Base-by-base conservation (phyloP, 768 basidiomycete species). In the Lactarius evosmus region DNA sequence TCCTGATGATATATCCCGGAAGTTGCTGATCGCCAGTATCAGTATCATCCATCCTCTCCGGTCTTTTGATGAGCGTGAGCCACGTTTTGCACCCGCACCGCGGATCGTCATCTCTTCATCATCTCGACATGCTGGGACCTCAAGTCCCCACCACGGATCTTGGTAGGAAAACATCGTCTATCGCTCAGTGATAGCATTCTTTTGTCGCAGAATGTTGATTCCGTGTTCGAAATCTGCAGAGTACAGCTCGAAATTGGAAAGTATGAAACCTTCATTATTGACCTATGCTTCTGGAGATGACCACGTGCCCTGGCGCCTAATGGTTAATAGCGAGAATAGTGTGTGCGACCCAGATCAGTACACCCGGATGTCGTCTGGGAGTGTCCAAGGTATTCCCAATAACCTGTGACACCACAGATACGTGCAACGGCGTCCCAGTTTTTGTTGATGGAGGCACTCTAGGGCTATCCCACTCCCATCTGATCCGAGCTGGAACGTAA, bases 391-490 rank as follows among this genome's bases (percentile, higher is more conserved):
- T 32, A 52, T 29, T 34, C 22, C 16, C 4, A 17, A n/a, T 41
- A 8, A 17, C 7, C n/a, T 8, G 2, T 27, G 7, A 34, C 30
- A 30, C 55, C 19, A 56, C 46, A 2, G 30, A 17, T 25, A 17
- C 8, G 27, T n/a, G 6, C 32, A 38, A 54, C 7, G 19, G 22
- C n/a, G 14, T 6, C 33, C 61, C 17, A 16, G 29, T n/a, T 29
- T 22, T 25, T 49, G 25, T 50, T 64, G 63, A 40, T 56, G 53
- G 58, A 16, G 17, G 53, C 51, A 22, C 34, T 27, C 12, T 64
- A 40, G 1, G 14, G 22, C 53, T 22, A 61, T 61, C 32, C 29
- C 4, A 36, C 12, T 11, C 30, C 32, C 32, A 46, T 46, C n/a
- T 40, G 32, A 32, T 25, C 36, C 27, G 4, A 22, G n/a, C n/a